Base-by-base conservation (phyloP, 768 basidiomycete species). In the Cystobasidium onofrii region DNA sequence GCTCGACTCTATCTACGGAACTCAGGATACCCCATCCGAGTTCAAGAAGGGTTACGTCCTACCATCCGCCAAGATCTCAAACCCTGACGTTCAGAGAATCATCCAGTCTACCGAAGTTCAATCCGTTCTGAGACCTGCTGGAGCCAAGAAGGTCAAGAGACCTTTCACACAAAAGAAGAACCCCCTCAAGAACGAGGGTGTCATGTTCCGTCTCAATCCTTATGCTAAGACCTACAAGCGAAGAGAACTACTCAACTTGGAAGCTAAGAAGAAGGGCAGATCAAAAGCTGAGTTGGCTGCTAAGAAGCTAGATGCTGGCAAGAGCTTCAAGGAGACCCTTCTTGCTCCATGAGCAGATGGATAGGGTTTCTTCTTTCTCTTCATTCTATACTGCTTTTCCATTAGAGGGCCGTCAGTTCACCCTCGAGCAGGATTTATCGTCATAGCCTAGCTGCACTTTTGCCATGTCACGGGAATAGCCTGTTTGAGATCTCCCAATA, bases 121-220 rank as follows among this genome's bases (percentile, higher is more conserved):
- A 83, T 89, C 94, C 55, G 89, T 96, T 80, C 87, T 96, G 79
- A 92, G 95, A 80, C 90, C 90, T 69, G 92, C 91, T 73, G 89
- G 90, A 78, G 84, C 87, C 76, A 90, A 91, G 83, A 81, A 84
- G 75, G 88, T 89, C 83, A 96, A 94, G 84, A 89, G 94, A 80
- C 92, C 93, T 75, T 93, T 90, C 91, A 91, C 92, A 76, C 94
- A 97, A 85, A 93, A 93, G 90, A 97, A 98, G 89, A 97, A 96
- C 70, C 64, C 76, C 13, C 78, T 80, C 63, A 67, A 64, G 67
- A 78, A 76, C 76, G 55, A 66, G 36, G 73, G 73, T 65, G 63
- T 75, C 76, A 18, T 66, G 34, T 61, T 93, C 91, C 89, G 93
- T 80, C 87, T 98, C 84, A 98, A 98, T 86, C 95, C 95, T 66